phyloP scores from a whole-genome alignment of 106 monocot genomes.

The Triglochin maritima region DNA sequence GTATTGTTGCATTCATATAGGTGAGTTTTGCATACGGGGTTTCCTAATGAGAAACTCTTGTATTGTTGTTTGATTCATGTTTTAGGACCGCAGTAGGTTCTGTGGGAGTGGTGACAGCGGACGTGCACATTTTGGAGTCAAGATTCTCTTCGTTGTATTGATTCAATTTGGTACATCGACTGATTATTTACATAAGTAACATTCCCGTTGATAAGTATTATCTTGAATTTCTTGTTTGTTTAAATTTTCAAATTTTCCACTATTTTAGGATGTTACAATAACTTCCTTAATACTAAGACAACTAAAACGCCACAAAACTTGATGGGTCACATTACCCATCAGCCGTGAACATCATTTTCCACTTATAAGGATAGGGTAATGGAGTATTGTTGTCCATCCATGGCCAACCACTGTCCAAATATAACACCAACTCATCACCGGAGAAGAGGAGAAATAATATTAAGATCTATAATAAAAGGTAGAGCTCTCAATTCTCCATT shows the following conservation, averaged over 20 bases:
- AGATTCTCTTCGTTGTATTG: too few species aligned
- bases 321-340: slow-evolving; percentile 4
- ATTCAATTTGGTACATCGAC: too few species aligned
- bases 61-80: too few species aligned
- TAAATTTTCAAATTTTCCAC: not conserved
- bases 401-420: not conserved
- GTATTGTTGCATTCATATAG: too few species aligned
- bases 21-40: too few species aligned
- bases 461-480: too few species aligned
- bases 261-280: not conserved
- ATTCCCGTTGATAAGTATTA: not conserved
- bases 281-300: not conserved
- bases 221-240: not conserved
- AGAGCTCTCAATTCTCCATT: not conserved
- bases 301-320: not conserved
- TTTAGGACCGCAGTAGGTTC: too few species aligned
- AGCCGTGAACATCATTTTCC: not conserved
- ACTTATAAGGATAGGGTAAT: not conserved
- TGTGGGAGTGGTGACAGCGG: too few species aligned
- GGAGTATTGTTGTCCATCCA: not conserved
- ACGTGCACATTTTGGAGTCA: too few species aligned
- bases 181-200: too few species aligned
- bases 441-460: not conserved
- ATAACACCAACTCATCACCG: not conserved
- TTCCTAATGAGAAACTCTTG: too few species aligned